These are phyloP conservation scores for Pseudopyricularia cyperi DNA, from an alignment of 2,329 filamentous ascomycete species.

Conservation along the genomic window DNA sequence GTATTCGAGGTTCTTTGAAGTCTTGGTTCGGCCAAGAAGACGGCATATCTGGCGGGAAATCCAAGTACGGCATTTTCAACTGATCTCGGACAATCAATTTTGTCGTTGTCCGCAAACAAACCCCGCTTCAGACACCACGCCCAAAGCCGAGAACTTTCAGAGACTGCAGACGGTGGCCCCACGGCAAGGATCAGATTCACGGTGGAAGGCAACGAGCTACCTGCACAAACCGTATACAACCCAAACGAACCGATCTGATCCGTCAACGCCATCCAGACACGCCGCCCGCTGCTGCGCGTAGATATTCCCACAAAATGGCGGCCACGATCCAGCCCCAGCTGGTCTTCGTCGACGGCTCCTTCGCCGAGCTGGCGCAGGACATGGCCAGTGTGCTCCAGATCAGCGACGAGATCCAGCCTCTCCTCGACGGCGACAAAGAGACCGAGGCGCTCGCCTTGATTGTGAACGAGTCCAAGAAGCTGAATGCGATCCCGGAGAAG, in stretches of 20 bases:
- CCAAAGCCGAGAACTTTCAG: background rate
- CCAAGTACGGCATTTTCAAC: background rate
- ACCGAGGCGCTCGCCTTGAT: conserved; percentile 85
- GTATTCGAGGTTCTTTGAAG: too few species aligned
- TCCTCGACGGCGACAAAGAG: conserved; percentile 63
- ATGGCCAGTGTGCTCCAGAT: conserved; percentile 88
- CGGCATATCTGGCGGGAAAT: background rate
- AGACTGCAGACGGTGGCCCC: background rate
- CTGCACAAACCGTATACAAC: background rate
- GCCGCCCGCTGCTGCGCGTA: background rate
- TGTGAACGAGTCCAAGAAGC: conserved; percentile 60
- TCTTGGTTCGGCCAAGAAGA: too few species aligned
- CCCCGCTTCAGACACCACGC: background rate
- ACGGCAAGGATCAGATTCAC: background rate
- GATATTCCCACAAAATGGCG: conserved; percentile 4
- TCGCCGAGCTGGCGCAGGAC: conserved; percentile 86
- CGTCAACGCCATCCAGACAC: background rate
- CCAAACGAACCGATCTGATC: background rate
- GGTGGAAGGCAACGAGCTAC: background rate
- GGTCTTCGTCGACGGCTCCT: conserved; percentile 78
- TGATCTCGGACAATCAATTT: background rate
- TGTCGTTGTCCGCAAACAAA: background rate
- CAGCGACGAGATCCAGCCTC: conserved; percentile 62
- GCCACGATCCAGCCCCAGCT: conserved; percentile 34
- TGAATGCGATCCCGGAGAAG: conserved; percentile 86